Evolutionary conservation across 2,329 filamentous ascomycete genomes (phyloP).

Genomic region (Fusarium pseudograminearum): DNA sequence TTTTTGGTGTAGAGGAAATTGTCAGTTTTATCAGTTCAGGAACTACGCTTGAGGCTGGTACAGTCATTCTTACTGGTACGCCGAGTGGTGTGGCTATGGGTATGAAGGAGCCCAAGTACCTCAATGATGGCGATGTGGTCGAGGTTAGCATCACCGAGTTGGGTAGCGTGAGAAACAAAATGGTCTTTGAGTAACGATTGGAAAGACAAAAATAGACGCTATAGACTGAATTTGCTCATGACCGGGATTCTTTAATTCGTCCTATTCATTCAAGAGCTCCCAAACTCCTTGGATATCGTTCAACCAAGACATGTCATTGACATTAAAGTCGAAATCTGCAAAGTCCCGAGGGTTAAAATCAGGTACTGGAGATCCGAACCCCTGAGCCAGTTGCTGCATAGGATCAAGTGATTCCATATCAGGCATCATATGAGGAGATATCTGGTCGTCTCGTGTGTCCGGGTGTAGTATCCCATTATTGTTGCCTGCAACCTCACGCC

Average conservation of each 20-base stretch:
- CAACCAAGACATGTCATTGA: slow-evolving; percentile 52
- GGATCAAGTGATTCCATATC: slow-evolving; percentile 24
- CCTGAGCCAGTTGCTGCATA: slow-evolving; percentile 38
- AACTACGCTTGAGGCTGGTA: slow-evolving; percentile 63
- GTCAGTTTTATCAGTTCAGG: slow-evolving; percentile 61
- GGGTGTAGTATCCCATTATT: neutral
- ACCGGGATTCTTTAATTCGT: neutral
- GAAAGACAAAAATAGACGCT: neutral
- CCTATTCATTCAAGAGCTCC: slow-evolving; percentile 47
- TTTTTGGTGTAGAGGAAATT: slow-evolving; percentile 62
- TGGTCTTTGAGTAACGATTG: slow-evolving; percentile 51
- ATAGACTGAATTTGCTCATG: neutral
- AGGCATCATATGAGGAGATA: neutral
- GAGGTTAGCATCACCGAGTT: slow-evolving; percentile 57
- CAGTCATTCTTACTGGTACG: slow-evolving; percentile 64
- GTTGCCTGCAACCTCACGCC: neutral
- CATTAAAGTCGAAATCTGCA: slow-evolving; percentile 48
- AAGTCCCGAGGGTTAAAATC: slow-evolving; percentile 45
- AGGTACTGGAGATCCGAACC: slow-evolving; percentile 39
- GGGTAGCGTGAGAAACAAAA: slow-evolving; percentile 53
- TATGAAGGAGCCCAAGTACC: slow-evolving; percentile 57
- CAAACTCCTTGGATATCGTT: slow-evolving; percentile 51
- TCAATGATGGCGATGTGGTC: slow-evolving; percentile 59
- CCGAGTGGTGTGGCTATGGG: slow-evolving; percentile 62
- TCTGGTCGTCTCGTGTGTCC: neutral